Evolutionary conservation across 2,329 filamentous ascomycete genomes (phyloP).

Genomic region (Raffaelea deltoideospora): DNA sequence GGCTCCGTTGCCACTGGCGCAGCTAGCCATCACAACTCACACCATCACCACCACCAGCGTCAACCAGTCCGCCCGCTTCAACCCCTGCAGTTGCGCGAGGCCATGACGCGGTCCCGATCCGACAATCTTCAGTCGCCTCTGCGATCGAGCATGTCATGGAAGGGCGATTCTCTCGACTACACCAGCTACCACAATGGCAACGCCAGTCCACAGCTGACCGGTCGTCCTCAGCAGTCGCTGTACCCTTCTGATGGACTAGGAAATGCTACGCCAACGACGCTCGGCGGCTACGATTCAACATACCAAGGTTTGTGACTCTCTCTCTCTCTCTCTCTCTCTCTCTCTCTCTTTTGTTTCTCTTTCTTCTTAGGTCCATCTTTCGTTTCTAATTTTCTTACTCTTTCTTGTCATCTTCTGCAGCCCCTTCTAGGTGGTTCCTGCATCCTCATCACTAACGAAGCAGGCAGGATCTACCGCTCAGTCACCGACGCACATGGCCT

Average conservation of each 20-base stretch:
- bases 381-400: too few species aligned
- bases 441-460: conserved; percentile 10
- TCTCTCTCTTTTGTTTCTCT: not conserved
- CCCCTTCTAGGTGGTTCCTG: too few species aligned
- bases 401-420: too few species aligned
- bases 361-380: too few species aligned
- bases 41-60: conserved; percentile 12
- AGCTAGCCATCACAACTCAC: not conserved
- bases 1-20: not conserved
- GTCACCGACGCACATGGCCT: conserved; percentile 34
- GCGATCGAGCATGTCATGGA: conserved; percentile 47
- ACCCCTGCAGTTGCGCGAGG: conserved; percentile 42
- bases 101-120: conserved; percentile 39
- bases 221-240: conserved; percentile 20
- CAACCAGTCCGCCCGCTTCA: conserved; percentile 37
- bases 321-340: not conserved
- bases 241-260: conserved; percentile 35
- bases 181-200: conserved; percentile 30
- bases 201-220: conserved; percentile 16
- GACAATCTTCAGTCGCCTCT: conserved; percentile 44
- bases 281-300: conserved; percentile 33
- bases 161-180: conserved; percentile 44
- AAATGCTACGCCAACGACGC: conserved; percentile 20
- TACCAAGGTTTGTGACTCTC: conserved; percentile 32
- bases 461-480: conserved; percentile 28